Base-by-base conservation (phyloP, 805 yeast species). In the Candida sithepensis region DNA sequence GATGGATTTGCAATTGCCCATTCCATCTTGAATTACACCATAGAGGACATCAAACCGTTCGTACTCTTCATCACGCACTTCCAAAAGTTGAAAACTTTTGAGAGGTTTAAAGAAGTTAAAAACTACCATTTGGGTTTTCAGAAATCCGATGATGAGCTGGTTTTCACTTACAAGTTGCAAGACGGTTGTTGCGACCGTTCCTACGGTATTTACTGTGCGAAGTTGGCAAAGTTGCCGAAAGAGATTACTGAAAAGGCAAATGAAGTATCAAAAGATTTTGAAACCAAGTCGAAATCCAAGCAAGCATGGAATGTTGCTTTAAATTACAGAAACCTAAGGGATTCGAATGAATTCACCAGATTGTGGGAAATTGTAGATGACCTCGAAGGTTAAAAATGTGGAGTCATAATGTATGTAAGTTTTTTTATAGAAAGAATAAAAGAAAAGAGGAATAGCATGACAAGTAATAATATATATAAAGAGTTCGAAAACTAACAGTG, bases 1-100 rank as follows among this genome's bases (percentile, higher is more conserved):
- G 97, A 91, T 64, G 97, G 97, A 0, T 82, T 81, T 39, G 82
- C 95, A 0, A 81, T 90, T 26, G 96, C 96, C 0, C 78, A 81
- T 60, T 71, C 95, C 0, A 80, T 90, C 2, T 66, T 90, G 46
- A 71, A 78, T 45, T 82, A 85, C 55, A 75, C 86, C 50, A 63
- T 79, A 61, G 58, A 50, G 43, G 66, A 65, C 4, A 53, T 64
- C 3, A 60, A 68, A 20, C 84, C 91, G 0, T 68, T 86, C 47
- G 77, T 85, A 0, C 67, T 90, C 37, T 90, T 89, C 64, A 86
- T 91, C 32, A 90, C 97, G 0, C 97, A 90, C 65, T 90, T 82
- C 57, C 90, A 91, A 5, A 73, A 79, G 18, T 67, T 90, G 37
- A 77, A 82, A 47, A 67, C 70, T 18, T 71, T 85, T 33, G 80